Base-by-base conservation (phyloP, 176 grass and related monocot genomes). In the Cymbopogon citratus region DNA sequence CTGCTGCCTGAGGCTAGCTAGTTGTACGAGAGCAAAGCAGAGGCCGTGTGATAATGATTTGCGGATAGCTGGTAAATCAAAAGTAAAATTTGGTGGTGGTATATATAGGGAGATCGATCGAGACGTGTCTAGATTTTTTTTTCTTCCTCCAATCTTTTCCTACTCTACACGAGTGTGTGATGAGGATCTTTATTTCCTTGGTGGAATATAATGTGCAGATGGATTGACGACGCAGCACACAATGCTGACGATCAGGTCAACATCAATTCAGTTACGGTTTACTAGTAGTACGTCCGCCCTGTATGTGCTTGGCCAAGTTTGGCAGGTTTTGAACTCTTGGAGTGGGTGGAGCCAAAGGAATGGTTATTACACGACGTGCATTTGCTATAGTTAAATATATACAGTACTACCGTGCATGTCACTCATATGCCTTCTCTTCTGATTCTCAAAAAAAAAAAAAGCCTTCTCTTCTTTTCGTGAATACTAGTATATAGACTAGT, bases 261-360 rank as follows among this genome's bases (percentile, higher is more conserved):
- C 69, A 33, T 66, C 63, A 75, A 51, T 70, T 71, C 63, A 60
- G 28, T 71, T 70, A 41, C 31, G 5, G 12, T 80, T 63, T 70
- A 38, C 75, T 59, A 12, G 54, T 61, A 76, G 40, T 57, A 85
- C 45, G 54, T 38, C 56, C 36, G 48, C 31, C 19, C 40, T 34
- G 39, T 2, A 36, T 83, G 75, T 83, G 74, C 74, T 86, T 66
- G 84, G 75, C 62, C 68, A 78, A 86, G 88, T 86, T 86, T 51
- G 88, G 84, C 79, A 43, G 75, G 35, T 78, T 73, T 90, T 77
- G 74, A 86, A 64, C 16, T 33, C 81, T 19, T 60, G 8, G 7
- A 48, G 6, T 33, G 5, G 35, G 35, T 39, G 38, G 38, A 39
- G 38, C 38, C 45, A 5, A 46, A 13, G 14, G 45, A 45, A 64